Conservation (phyloP, 2,329 filamentous ascomycete species). For the Teratosphaeria nubilosa region DNA sequence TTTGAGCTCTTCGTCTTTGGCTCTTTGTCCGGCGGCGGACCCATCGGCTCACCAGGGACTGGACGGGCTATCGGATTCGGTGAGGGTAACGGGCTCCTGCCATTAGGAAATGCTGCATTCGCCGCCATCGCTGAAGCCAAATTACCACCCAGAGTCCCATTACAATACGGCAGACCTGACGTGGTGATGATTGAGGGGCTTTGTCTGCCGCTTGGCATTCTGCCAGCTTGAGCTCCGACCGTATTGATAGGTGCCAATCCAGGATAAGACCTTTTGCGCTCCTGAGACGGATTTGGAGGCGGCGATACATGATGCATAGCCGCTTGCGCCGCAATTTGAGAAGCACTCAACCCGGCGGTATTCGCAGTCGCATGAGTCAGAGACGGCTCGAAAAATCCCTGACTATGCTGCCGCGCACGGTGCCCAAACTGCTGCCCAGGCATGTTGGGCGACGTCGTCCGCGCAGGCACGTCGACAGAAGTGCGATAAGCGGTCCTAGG, state of each 20-base stretch:
- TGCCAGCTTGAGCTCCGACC: constrained; percentile 8
- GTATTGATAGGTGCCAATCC: constrained; percentile 47
- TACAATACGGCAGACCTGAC: constrained; percentile 39
- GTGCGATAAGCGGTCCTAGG: constrained; percentile 21
- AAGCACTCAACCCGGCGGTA: constrained; percentile 44
- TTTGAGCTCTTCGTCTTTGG: constrained; percentile 60
- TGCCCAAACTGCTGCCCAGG: constrained; percentile 34
- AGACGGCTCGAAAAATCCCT: constrained; percentile 66
- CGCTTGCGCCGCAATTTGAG: constrained; percentile 70
- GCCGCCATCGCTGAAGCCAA: constrained; percentile 60
- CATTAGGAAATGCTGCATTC: constrained; percentile 57
- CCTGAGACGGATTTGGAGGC: constrained; percentile 10
- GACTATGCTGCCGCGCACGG: constrained; percentile 58
- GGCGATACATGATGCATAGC: constrained; percentile 49
- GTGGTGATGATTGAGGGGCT: constrained; percentile 19
- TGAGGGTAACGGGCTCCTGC: constrained; percentile 43
- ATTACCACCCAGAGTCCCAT: constrained; percentile 51
- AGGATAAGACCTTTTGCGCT: constrained; percentile 63
- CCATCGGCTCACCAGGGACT: constrained; percentile 2
- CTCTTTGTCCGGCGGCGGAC: constrained; percentile 40
- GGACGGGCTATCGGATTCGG: constrained; percentile 20
- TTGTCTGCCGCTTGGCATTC: constrained; percentile 19
- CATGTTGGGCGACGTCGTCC: constrained; percentile 20
- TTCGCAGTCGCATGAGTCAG: constrained; percentile 41
- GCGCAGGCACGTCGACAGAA: constrained; percentile 24